These are phyloP conservation scores for Pythium dissimile DNA, from an alignment of 352 stramenopile genomes.

Conservation along the genomic window DNA sequence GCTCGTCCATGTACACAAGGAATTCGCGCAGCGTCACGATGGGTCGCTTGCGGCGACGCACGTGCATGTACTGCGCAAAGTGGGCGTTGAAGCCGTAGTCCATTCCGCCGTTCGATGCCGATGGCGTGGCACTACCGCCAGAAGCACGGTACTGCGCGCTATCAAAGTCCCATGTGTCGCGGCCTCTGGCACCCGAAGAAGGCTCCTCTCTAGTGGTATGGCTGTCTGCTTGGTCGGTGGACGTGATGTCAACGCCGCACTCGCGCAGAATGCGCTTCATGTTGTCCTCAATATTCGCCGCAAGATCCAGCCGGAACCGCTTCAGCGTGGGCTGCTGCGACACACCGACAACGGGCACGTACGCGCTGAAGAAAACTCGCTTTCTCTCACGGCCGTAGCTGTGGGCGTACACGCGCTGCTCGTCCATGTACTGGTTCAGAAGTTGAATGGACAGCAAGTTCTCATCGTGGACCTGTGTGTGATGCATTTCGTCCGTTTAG, in stretches of 20 bases:
- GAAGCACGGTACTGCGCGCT: neutral
- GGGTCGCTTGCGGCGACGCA: conserved; percentile 13
- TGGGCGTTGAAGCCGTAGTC: conserved; percentile 39
- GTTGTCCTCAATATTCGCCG: conserved; percentile 38
- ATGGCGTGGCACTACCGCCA: neutral
- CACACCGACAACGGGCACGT: neutral
- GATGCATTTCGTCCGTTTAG: neutral
- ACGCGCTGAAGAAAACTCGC: conserved; percentile 22
- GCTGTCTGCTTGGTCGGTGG: neutral
- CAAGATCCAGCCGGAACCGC: conserved; percentile 44
- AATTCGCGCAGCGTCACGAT: conserved; percentile 39
- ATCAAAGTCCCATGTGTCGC: conserved; percentile 9
- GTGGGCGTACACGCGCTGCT: conserved; percentile 21
- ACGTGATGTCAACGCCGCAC: conserved; percentile 36
- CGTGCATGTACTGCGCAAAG: conserved; percentile 32
- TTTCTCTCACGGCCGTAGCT: conserved; percentile 1
- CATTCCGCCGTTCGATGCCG: conserved; percentile 27
- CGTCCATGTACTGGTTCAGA: conserved; percentile 72
- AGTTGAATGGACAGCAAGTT: conserved; percentile 68
- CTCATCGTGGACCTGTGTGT: conserved; percentile 47
- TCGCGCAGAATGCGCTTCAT: conserved; percentile 50
- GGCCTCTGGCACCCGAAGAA: neutral
- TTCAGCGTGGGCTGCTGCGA: conserved; percentile 21
- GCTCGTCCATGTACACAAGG: conserved; percentile 36
- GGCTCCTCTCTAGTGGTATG: conserved; percentile 4